Evolutionary conservation across 495 filamentous ascomycete genomes (phyloP).

Genomic region (Daldinia bambusicola): DNA sequence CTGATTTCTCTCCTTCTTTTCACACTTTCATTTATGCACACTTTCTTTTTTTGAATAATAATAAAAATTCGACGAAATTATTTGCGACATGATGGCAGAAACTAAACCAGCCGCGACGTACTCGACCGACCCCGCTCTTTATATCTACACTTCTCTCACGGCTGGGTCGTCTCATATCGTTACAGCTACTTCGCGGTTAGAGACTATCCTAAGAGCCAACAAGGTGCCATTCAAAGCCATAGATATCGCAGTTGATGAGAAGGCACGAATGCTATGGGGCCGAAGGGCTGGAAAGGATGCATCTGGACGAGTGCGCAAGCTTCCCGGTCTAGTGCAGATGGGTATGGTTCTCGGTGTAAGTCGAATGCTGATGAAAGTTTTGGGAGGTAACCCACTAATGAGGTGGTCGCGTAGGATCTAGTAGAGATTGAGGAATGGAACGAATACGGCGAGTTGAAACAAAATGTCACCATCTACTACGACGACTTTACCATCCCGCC

Average conservation of each 20-base stretch:
- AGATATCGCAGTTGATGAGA: constrained; percentile 92
- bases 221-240: constrained; percentile 90
- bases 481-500: constrained; percentile 62
- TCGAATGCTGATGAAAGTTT: constrained; percentile 28
- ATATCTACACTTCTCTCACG: constrained; percentile 95
- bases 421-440: constrained; percentile 99
- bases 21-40: not conserved
- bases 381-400: not conserved
- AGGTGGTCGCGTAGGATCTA: constrained; percentile 70
- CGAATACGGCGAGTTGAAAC: constrained; percentile 93
- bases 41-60: not conserved
- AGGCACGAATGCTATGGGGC: constrained; percentile 89
- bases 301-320: constrained; percentile 73
- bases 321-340: constrained; percentile 89
- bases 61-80: constrained; percentile 2
- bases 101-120: constrained; percentile 59
- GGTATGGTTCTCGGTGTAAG: constrained; percentile 87
- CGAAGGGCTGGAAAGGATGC: constrained; percentile 73
- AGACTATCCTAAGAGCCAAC: constrained; percentile 96
- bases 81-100: constrained; percentile 56
- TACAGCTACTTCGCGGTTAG: constrained; percentile 92
- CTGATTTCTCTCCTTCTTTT: constrained; percentile 17
- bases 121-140: constrained; percentile 81
- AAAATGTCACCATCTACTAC: constrained; percentile 72
- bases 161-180: constrained; percentile 95